A percentile compares a stretch with the other conserved stretches of the same genome.
Evolutionary conservation across 2,329 filamentous ascomycete genomes (phyloP).

Genomic region (Botryotinia calthae): DNA sequence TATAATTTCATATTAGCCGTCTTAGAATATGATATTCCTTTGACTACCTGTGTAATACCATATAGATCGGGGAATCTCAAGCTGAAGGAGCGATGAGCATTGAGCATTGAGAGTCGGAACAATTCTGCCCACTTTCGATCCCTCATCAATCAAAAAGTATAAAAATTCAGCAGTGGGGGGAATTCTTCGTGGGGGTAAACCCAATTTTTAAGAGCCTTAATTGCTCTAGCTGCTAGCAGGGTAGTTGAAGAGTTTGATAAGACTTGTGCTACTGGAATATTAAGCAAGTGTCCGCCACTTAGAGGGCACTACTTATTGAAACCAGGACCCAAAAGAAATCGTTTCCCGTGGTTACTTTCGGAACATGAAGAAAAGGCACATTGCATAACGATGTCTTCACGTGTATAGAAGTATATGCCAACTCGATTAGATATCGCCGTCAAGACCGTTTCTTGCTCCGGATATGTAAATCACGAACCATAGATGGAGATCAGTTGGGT

Average conservation of each 20-base stretch:
- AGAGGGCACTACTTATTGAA: conserved; percentile 15
- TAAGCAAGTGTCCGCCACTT: conserved; percentile 10
- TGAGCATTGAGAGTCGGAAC: not conserved
- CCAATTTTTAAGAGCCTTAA: not conserved
- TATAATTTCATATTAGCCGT: not conserved
- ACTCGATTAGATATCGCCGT: not conserved
- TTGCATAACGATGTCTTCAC: not conserved
- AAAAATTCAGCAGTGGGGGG: conserved; percentile 9
- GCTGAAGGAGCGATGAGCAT: not conserved
- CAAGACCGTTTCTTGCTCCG: not conserved
- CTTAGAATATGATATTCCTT: not conserved
- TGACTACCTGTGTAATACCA: not conserved
- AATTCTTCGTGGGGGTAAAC: conserved; percentile 10
- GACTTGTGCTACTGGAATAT: conserved; percentile 6
- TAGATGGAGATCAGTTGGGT: not conserved
- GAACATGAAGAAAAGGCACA: not conserved
- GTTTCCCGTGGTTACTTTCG: not conserved
- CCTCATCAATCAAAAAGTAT: not conserved
- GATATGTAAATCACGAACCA: not conserved
- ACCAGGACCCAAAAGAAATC: conserved; percentile 5
- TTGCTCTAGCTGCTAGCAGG: conserved; percentile 8
- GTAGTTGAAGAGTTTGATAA: not conserved
- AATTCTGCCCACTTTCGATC: not conserved
- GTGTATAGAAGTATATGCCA: not conserved
- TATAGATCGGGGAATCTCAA: not conserved